A percentile compares a stretch with the other conserved stretches of the same genome.
Conservation (phyloP, 768 basidiomycete species). For the Calocybe cyanea region DNA sequence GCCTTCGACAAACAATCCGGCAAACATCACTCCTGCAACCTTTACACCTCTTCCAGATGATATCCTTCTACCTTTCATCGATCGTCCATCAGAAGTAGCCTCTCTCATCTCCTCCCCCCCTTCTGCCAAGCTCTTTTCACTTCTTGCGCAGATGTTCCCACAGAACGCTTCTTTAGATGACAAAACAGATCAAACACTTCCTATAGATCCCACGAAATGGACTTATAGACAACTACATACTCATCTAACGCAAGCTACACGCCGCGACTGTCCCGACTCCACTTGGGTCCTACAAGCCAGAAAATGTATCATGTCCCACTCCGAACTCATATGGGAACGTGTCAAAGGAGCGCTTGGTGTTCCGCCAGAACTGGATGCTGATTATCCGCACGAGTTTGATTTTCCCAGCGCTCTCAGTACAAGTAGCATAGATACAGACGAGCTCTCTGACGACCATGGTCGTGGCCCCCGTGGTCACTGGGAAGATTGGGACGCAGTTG, state of each 20-base stretch:
- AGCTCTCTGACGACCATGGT: slow-evolving; percentile 39
- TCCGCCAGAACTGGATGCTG: slow-evolving; percentile 76
- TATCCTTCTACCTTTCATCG: slow-evolving; percentile 82
- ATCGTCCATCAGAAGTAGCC: slow-evolving; percentile 73
- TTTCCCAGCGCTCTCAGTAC: slow-evolving; percentile 14
- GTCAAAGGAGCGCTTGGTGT: slow-evolving; percentile 85
- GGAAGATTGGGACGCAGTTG: slow-evolving; percentile 43
- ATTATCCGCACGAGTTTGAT: slow-evolving; percentile 28
- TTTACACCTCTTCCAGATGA: slow-evolving; percentile 77
- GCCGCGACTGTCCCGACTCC: slow-evolving; percentile 61
- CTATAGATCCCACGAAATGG: slow-evolving; percentile 67
- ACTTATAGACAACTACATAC: slow-evolving; percentile 61
- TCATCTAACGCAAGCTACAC: slow-evolving; percentile 64
- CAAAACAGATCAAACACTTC: slow-evolving; percentile 19
- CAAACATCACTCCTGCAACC: slow-evolving; percentile 41
- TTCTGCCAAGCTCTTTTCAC: slow-evolving; percentile 66
- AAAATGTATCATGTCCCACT: slow-evolving; percentile 70
- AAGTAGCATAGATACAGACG: slow-evolving; percentile 31
- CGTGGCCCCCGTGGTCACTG: slow-evolving; percentile 35
- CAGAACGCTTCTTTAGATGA: slow-evolving; percentile 17
- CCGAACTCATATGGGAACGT: slow-evolving; percentile 89
- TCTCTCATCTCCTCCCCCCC: slow-evolving; percentile 62
- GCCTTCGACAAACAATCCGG: slow-evolving; percentile 9
- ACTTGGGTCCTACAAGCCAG: slow-evolving; percentile 72
- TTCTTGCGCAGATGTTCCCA: slow-evolving; percentile 70